Evolutionary conservation across 176 grass and related monocot species (phyloP).

Genomic region (Carex scoparia): DNA sequence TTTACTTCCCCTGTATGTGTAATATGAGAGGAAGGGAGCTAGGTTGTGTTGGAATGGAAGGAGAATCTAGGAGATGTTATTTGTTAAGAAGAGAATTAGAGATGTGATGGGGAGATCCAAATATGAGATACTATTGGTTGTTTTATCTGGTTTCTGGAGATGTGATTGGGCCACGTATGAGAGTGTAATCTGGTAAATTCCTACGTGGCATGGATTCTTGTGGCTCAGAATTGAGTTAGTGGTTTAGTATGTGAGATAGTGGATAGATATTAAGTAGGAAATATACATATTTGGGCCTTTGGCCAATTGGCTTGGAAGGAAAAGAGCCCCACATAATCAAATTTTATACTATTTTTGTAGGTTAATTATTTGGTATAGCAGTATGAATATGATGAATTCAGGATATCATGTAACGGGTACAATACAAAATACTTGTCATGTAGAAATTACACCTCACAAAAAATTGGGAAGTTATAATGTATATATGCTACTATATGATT

Average conservation of each 20-base stretch:
- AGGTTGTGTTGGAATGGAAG: constrained; percentile 26
- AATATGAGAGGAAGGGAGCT: not conserved
- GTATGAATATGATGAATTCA: not conserved
- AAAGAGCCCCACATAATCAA: not conserved
- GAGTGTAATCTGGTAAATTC: constrained; percentile 32
- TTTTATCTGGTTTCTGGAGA: constrained; percentile 21
- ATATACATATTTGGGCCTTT: not conserved
- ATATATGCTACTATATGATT: not conserved
- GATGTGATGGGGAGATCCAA: constrained; percentile 71
- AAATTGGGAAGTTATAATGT: not conserved
- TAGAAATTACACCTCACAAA: not conserved
- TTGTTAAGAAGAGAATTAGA: constrained; percentile 48
- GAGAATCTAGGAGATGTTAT: constrained; percentile 31
- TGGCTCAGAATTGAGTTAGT: constrained; percentile 2
- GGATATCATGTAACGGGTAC: not conserved
- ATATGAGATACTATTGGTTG: constrained; percentile 55
- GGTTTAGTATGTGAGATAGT: not conserved
- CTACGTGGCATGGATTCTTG: constrained; percentile 25
- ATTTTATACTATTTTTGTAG: not conserved
- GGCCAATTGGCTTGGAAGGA: not conserved
- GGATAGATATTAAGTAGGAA: constrained; percentile 13
- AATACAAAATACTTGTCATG: not conserved
- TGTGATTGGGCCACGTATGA: constrained; percentile 69
- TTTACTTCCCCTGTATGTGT: not conserved
- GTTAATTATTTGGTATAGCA: not conserved